A percentile compares a stretch with the other conserved stretches of the same genome.
These are phyloP conservation scores for Yarrowia bubula DNA, from an alignment of 805 yeast species.

Conservation along the genomic window DNA sequence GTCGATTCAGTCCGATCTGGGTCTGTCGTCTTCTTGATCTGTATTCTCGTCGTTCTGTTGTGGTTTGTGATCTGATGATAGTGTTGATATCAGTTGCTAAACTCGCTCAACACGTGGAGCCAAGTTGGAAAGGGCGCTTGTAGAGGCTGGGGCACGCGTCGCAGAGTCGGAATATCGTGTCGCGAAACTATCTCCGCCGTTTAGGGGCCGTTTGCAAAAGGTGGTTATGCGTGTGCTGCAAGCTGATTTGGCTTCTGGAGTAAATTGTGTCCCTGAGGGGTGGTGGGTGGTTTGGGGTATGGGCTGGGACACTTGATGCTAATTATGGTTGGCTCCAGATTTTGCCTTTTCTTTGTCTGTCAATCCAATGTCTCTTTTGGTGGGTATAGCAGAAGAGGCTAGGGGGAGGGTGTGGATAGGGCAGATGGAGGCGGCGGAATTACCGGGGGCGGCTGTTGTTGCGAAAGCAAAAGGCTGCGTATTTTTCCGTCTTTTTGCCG, in stretches of 20 bases:
- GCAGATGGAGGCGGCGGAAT: too few species aligned
- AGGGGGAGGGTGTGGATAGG: too few species aligned
- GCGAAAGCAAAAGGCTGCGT: too few species aligned
- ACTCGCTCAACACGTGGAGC: conserved; percentile 3
- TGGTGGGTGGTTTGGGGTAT: conserved; percentile 17
- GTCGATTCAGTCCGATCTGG: too few species aligned
- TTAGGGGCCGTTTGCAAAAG: not conserved
- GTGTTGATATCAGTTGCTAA: not conserved
- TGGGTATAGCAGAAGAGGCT: not conserved
- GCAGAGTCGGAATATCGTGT: not conserved
- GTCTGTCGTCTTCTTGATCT: not conserved
- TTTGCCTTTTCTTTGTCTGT: conserved; percentile 1
- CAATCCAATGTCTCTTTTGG: not conserved
- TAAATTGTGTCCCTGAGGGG: conserved; percentile 26
- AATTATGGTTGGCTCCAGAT: not conserved
- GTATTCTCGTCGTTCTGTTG: not conserved
- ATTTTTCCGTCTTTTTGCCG: not conserved
- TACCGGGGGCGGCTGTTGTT: too few species aligned
- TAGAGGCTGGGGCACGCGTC: not conserved
- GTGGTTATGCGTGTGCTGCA: conserved; percentile 18
- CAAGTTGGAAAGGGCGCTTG: not conserved
- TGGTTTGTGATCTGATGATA: not conserved
- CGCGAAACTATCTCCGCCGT: not conserved
- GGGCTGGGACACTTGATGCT: conserved; percentile 16
- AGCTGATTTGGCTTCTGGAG: conserved; percentile 21